These are phyloP conservation scores for Saturnispora galanensis DNA, from an alignment of 805 yeast genomes.

Conservation along the genomic window DNA sequence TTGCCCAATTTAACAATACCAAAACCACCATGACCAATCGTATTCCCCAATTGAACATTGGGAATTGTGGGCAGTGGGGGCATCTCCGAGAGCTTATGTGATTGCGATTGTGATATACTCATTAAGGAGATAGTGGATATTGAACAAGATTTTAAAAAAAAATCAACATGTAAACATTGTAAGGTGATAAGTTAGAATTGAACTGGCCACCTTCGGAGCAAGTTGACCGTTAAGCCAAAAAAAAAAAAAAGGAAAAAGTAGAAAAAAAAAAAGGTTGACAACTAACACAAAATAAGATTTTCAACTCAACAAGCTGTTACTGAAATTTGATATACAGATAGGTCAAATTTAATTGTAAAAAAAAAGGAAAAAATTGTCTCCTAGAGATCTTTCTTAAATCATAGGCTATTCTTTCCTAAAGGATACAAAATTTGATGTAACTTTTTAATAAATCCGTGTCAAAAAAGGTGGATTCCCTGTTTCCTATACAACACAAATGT, in stretches of 20 bases:
- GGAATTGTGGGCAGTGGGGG: conserved; percentile 40
- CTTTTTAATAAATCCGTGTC: no score
- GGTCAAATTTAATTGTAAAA: no score
- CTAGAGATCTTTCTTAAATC: no score
- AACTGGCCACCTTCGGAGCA: not conserved
- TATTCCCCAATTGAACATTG: conserved; percentile 37
- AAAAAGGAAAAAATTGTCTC: no score
- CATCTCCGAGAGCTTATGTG: conserved; percentile 35
- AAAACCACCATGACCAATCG: conserved; percentile 61
- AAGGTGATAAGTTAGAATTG: not conserved
- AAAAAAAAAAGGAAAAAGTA: not conserved
- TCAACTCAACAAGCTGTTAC: no score
- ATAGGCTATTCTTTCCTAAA: no score
- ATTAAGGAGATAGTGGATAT: not conserved
- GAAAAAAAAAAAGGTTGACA: not conserved
- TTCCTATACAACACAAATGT: no score
- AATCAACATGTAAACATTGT: not conserved
- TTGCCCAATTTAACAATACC: conserved; percentile 49
- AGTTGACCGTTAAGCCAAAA: not conserved
- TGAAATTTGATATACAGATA: no score
- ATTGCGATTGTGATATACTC: conserved; percentile 14
- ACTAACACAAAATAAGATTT: not conserved
- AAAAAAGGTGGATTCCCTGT: no score
- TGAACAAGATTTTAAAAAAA: not conserved
- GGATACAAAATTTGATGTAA: no score